Conservation (phyloP, 352 stramenopile genomes). For the Pythium phragmitis region DNA sequence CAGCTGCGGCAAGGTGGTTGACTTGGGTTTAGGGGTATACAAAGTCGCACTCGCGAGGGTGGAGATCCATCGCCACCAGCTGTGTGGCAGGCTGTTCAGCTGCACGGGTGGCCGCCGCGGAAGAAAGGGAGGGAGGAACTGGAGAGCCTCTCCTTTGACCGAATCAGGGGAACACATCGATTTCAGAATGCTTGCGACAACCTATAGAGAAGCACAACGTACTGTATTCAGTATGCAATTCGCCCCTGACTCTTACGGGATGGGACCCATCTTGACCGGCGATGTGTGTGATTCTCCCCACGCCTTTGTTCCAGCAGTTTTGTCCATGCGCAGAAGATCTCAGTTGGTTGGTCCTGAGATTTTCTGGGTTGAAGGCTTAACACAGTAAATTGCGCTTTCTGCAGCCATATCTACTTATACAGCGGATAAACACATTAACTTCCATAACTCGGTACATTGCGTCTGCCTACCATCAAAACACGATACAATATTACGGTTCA, state of each 20-base stretch:
- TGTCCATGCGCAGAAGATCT: too few relatives aligned
- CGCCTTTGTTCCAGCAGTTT: background rate
- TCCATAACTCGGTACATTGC: background rate
- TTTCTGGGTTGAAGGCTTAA: background rate
- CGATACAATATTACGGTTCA: background rate
- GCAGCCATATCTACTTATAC: conserved; percentile 3
- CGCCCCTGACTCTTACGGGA: background rate
- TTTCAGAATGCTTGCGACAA: too few relatives aligned
- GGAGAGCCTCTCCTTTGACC: background rate
- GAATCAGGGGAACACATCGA: too few relatives aligned
- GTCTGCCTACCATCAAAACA: background rate
- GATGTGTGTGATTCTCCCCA: background rate
- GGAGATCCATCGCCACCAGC: conserved; percentile 13
- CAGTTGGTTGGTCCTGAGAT: background rate
- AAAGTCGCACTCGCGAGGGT: background rate
- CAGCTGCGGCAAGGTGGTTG: background rate
- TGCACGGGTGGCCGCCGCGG: conserved; percentile 13
- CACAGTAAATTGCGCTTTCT: background rate
- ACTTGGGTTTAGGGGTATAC: conserved; percentile 4
- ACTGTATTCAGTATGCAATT: too few relatives aligned
- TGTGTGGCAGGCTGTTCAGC: conserved; percentile 25
- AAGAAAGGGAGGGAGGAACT: background rate
- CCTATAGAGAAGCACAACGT: too few relatives aligned
- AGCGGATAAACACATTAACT: background rate
- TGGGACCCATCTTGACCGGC: background rate